Conservation (phyloP, 2,329 filamentous ascomycete genomes). For the Penicillium occitanis region DNA sequence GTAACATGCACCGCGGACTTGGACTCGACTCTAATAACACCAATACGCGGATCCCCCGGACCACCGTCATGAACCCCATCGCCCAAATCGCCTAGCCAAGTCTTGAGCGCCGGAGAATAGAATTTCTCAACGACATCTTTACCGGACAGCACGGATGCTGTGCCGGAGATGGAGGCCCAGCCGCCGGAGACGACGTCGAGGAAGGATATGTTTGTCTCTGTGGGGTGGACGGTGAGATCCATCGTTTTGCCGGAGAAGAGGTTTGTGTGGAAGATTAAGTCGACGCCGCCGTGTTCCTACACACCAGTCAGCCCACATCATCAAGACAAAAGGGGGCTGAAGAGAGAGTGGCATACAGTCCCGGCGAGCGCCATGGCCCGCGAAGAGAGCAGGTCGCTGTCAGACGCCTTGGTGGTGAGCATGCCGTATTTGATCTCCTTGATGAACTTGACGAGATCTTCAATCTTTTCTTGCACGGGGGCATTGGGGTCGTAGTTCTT, state of each 20-base stretch:
- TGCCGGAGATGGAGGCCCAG: slow-evolving; percentile 84
- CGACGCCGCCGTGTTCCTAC: slow-evolving; percentile 73
- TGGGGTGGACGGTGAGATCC: slow-evolving; percentile 69
- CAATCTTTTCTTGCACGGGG: slow-evolving; percentile 71
- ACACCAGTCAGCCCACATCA: neutral
- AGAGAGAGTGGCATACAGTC: slow-evolving; percentile 48
- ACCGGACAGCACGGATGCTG: slow-evolving; percentile 68
- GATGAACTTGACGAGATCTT: slow-evolving; percentile 70
- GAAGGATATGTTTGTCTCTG: slow-evolving; percentile 78
- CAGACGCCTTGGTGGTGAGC: slow-evolving; percentile 74
- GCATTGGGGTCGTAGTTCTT: slow-evolving; percentile 68
- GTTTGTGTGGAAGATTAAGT: slow-evolving; percentile 89
- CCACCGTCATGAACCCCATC: slow-evolving; percentile 82
- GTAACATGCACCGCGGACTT: slow-evolving; percentile 71
- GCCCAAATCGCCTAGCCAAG: slow-evolving; percentile 82
- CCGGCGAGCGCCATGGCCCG: slow-evolving; percentile 82
- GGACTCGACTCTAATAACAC: slow-evolving; percentile 73
- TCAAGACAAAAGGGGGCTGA: neutral
- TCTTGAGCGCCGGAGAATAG: slow-evolving; percentile 72
- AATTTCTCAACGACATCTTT: slow-evolving; percentile 68
- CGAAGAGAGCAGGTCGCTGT: slow-evolving; percentile 68
- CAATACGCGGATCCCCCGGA: slow-evolving; percentile 77
- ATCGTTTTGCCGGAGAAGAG: slow-evolving; percentile 85
- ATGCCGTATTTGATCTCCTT: slow-evolving; percentile 77
- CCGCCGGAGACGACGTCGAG: slow-evolving; percentile 68